Conservation (phyloP, 2,329 filamentous ascomycete species). For the Gliomastix tumulicola region DNA sequence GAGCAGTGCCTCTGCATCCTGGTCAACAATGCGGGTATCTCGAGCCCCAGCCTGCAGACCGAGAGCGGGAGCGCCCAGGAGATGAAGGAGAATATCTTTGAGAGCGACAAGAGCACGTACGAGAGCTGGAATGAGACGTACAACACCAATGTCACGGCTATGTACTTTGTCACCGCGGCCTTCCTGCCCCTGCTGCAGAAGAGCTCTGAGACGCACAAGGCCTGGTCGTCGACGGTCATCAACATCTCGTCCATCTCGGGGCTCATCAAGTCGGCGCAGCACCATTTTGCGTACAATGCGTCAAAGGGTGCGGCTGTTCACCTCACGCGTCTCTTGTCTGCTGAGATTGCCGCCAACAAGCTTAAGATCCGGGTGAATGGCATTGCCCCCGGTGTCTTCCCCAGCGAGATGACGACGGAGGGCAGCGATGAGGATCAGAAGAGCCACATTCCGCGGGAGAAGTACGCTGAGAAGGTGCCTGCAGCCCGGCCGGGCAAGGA, state of each 20-base stretch:
- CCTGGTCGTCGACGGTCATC: constrained; percentile 54
- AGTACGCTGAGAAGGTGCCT: constrained; percentile 55
- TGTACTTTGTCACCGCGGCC: constrained; percentile 58
- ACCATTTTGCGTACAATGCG: constrained; percentile 60
- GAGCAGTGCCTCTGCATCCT: constrained; percentile 57
- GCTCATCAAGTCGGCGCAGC: constrained; percentile 53
- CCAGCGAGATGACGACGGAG: constrained; percentile 63
- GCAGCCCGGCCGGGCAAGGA: constrained; percentile 60
- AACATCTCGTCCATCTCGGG: constrained; percentile 65
- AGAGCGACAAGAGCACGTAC: constrained; percentile 48
- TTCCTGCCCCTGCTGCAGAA: constrained; percentile 56
- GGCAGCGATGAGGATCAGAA: constrained; percentile 44
- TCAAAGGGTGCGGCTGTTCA: constrained; percentile 60
- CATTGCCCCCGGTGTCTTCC: constrained; percentile 65
- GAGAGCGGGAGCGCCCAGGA: constrained; percentile 43
- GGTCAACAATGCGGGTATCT: constrained; percentile 62
- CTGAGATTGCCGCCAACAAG: constrained; percentile 49
- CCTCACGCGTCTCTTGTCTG: constrained; percentile 55
- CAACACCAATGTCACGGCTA: constrained; percentile 66
- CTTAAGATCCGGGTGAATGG: constrained; percentile 64
- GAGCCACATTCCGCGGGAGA: constrained; percentile 48
- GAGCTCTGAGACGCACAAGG: constrained; percentile 28
- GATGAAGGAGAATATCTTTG: constrained; percentile 58
- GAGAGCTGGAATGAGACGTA: constrained; percentile 69
- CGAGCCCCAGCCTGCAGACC: constrained; percentile 47